phyloP scores from a whole-genome alignment of 306 rosid genomes.

The Alnus glutinosa region DNA sequence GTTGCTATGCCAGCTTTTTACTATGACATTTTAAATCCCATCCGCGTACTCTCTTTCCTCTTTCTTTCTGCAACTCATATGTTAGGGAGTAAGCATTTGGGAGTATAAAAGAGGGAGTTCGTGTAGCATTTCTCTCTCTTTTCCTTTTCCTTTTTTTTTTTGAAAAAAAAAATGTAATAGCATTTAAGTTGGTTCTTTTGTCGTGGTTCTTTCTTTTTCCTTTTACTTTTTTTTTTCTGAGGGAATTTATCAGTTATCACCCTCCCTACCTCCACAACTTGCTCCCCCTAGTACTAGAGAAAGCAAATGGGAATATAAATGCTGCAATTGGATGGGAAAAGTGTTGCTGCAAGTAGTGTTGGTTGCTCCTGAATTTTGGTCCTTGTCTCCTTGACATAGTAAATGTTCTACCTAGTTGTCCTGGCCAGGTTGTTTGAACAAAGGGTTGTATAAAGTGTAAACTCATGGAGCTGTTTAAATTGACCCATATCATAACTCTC shows the following conservation, averaged over 20 bases:
- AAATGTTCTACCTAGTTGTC: not conserved
- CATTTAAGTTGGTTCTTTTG: not conserved
- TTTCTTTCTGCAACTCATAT: too few relatives aligned
- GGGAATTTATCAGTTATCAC: not conserved
- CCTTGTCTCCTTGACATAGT: not conserved
- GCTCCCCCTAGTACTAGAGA: not conserved
- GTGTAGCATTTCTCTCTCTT: too few relatives aligned
- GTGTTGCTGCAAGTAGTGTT: not conserved
- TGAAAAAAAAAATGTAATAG: not conserved
- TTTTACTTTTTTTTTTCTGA: not conserved
- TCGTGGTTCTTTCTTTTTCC: not conserved
- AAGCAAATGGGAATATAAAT: not conserved
- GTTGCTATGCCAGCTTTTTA: too few relatives aligned
- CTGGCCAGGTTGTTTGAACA: not conserved
- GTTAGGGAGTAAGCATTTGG: too few relatives aligned
- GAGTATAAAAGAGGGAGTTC: too few relatives aligned
- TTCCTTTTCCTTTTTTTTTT: not conserved
- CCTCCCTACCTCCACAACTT: not conserved
- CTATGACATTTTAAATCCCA: too few relatives aligned
- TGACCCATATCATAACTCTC: not conserved
- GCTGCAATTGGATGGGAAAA: not conserved
- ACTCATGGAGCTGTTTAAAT: not conserved
- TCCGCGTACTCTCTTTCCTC: too few relatives aligned
- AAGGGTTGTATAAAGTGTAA: not conserved
- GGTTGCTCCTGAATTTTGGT: not conserved